These are phyloP conservation scores for Geranium brycei DNA, from an alignment of 345 rosid species.

Conservation along the genomic window DNA sequence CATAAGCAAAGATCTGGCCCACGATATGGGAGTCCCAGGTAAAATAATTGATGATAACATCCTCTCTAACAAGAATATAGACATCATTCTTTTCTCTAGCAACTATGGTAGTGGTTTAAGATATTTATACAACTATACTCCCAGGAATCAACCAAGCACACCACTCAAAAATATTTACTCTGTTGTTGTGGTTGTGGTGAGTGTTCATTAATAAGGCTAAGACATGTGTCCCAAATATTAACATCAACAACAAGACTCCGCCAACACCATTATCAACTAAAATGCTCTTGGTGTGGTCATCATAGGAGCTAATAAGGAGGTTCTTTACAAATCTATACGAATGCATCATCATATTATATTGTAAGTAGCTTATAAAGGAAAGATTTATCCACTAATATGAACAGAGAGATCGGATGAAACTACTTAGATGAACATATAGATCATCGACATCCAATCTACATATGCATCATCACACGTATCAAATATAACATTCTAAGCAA, in stretches of 20 bases:
- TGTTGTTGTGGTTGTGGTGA: too few species aligned
- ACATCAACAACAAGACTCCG: too few species aligned
- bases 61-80: not conserved
- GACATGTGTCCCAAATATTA: too few species aligned
- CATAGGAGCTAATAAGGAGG: not conserved
- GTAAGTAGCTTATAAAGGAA: not conserved
- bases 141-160: too few species aligned
- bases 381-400: not conserved
- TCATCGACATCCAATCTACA: too few species aligned
- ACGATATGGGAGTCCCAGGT: not conserved
- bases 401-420: not conserved
- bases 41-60: not conserved
- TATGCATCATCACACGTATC: too few species aligned
- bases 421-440: not conserved
- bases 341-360: not conserved
- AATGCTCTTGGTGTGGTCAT: not conserved
- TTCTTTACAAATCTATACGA: not conserved
- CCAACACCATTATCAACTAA: too few species aligned
- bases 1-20: not conserved
- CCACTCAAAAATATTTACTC: too few species aligned
- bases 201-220: too few species aligned
- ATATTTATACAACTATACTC: too few species aligned
- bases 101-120: not conserved
- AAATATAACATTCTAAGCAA: not conserved
- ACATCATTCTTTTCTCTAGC: not conserved